These are phyloP conservation scores for Acer saccharum DNA, from an alignment of 345 rosid species.

Conservation along the genomic window DNA sequence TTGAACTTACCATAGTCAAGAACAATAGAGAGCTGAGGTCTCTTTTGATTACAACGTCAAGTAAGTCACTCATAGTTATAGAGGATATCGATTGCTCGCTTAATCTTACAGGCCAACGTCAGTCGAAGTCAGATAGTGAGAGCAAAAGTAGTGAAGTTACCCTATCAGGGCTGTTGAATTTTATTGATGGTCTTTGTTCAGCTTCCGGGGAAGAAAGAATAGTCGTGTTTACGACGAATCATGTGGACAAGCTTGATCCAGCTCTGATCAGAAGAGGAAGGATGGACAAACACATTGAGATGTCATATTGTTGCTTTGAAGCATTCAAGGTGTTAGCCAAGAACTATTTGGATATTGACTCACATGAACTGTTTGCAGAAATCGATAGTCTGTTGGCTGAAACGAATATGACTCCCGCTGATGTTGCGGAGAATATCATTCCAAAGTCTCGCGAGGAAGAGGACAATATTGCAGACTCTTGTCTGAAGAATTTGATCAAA, in stretches of 20 bases:
- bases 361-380: background rate
- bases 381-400: slow-evolving; percentile 34
- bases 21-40: slow-evolving; percentile 40
- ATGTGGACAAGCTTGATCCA: slow-evolving; percentile 41
- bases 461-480: no score
- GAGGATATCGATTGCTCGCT: slow-evolving; percentile 50
- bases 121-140: slow-evolving; percentile 1
- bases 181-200: slow-evolving; percentile 54
- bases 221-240: slow-evolving; percentile 42
- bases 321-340: slow-evolving; percentile 43
- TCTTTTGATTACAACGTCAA: slow-evolving; percentile 35
- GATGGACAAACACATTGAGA: slow-evolving; percentile 47
- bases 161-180: slow-evolving; percentile 45
- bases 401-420: slow-evolving; percentile 32
- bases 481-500: no score
- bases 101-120: slow-evolving; percentile 39
- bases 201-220: slow-evolving; percentile 49
- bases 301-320: slow-evolving; percentile 47
- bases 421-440: background rate
- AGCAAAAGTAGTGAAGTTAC: slow-evolving; percentile 32
- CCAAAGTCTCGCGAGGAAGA: background rate
- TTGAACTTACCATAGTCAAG: slow-evolving; percentile 34
- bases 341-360: slow-evolving; percentile 25
- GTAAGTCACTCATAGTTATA: slow-evolving; percentile 45
- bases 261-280: slow-evolving; percentile 50